Conservation (phyloP, 345 rosid genomes). For the Trapa bicornis region DNA sequence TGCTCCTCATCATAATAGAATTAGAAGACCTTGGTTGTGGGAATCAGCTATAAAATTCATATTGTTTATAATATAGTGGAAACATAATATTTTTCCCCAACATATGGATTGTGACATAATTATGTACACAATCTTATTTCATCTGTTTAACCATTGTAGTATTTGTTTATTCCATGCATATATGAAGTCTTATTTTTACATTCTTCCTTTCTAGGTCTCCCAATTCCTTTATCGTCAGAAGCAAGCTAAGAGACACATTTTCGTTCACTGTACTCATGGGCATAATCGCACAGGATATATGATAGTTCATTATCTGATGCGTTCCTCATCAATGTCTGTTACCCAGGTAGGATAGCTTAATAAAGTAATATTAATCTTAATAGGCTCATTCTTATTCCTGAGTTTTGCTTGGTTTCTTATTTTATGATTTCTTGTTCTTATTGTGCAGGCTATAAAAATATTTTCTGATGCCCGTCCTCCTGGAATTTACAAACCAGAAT, state of each 20-base stretch:
- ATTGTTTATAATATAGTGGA: background rate
- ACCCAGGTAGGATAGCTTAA: constrained; percentile 36
- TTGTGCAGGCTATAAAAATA: constrained; percentile 56
- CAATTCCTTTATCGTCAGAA: constrained; percentile 66
- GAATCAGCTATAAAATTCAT: background rate
- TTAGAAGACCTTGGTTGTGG: background rate
- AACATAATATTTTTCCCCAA: background rate
- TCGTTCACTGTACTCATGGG: constrained; percentile 98
- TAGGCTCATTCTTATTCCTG: constrained; percentile 6
- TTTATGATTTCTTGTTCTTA: constrained; percentile 8
- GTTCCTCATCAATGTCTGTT: constrained; percentile 63
- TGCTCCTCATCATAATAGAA: background rate
- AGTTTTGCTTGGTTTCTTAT: constrained; percentile 1
- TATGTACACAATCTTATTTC: background rate
- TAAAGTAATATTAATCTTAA: background rate
- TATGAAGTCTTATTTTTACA: too few relatives aligned
- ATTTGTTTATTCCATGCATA: background rate
- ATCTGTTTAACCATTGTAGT: background rate
- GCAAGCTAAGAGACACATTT: constrained; percentile 59
- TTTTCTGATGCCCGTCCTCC: constrained; percentile 94
- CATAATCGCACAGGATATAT: constrained; percentile 96
- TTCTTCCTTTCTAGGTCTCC: constrained; percentile 40
- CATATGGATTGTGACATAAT: background rate
- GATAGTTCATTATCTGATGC: constrained; percentile 92
- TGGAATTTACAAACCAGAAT: constrained; percentile 89